Base-by-base conservation (phyloP, 306 rosid genomes). In the Carpinus fangiana region DNA sequence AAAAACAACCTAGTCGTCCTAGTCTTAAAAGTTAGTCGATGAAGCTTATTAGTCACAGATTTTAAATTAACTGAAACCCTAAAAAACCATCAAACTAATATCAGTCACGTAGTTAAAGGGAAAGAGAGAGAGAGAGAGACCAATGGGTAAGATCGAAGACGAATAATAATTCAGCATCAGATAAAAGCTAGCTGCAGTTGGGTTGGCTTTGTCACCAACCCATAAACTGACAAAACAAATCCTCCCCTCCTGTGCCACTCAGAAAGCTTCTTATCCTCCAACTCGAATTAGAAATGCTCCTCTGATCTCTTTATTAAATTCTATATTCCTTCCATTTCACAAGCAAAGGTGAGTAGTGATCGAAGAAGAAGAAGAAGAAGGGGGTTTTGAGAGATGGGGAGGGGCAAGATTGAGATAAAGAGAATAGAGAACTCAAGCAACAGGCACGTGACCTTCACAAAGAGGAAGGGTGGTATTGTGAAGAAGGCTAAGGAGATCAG, bases 371-470 rank as follows among this genome's bases (percentile, higher is more conserved):
- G 45, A 23, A 18, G 46, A 64, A 28, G n/a, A 14, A 72, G 48
- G 28, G 47, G n/a, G 53, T 41, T 8, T 53, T 56, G 80, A 81
- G 74, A 47, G 41, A 92, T 94, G 98, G 98, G 98, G 51, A 90
- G 98, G 34, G 98, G 97, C 16, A 94, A 94, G 95, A 92, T 94
- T 77, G 98, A 94, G 90, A 94, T 94, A 52, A 92, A 90, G 85
- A 92, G 97, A 81, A 94, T 92, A 48, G 97, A 94, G 88, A 94
- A 92, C 87, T 76, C 90, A 70, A 92, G 77, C 84, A 92, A 88
- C 89, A 94, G 98, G 82, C 89, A 85, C 54, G 98, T 94, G 54
- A 92, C 98, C 8, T 94, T 87, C 50, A 77, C 98, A 5, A 94
- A 92, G 97, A 94, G 98, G 54, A 92, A 77, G 80, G 86, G 64